Evolutionary conservation across 495 filamentous ascomycete genomes (phyloP).

Genomic region (Alectoria sarmentosa): DNA sequence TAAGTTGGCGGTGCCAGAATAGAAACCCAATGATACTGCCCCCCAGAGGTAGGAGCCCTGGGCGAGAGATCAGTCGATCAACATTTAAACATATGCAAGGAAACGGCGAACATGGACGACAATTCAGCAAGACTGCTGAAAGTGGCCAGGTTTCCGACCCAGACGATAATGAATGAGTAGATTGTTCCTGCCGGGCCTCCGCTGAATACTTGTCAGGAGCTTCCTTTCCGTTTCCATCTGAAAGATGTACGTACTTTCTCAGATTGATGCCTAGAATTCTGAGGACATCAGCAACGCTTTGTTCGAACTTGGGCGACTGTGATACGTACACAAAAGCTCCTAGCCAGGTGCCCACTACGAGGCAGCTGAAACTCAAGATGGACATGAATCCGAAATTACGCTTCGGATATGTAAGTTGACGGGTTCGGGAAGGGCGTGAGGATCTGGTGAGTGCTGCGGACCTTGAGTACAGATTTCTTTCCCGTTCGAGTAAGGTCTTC

Average conservation of each 20-base stretch:
- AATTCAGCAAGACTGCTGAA: conserved; percentile 33
- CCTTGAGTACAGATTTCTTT: conserved; percentile 10
- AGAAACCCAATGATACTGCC: conserved; percentile 12
- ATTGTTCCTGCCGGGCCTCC: conserved; percentile 35
- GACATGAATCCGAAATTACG: conserved; percentile 41
- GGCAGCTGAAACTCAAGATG: conserved; percentile 40
- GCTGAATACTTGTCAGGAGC: conserved; percentile 12
- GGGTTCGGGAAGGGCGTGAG: neutral
- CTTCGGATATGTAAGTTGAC: conserved; percentile 25
- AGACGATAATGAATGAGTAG: conserved; percentile 35
- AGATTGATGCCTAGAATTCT: neutral
- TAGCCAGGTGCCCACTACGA: conserved; percentile 41
- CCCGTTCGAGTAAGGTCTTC: neutral
- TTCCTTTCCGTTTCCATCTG: neutral
- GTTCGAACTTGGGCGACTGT: neutral
- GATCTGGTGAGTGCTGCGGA: conserved; percentile 1
- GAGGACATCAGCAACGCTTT: neutral
- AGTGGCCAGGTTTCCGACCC: conserved; percentile 32
- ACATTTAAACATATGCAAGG: neutral
- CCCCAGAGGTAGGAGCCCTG: conserved; percentile 27
- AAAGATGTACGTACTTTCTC: neutral
- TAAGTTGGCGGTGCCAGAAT: conserved; percentile 27
- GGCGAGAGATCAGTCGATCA: neutral
- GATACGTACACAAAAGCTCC: conserved; percentile 35
- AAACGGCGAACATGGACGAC: conserved; percentile 30